Conservation (phyloP, 352 stramenopile species). For the Aphanomyces astaci region DNA sequence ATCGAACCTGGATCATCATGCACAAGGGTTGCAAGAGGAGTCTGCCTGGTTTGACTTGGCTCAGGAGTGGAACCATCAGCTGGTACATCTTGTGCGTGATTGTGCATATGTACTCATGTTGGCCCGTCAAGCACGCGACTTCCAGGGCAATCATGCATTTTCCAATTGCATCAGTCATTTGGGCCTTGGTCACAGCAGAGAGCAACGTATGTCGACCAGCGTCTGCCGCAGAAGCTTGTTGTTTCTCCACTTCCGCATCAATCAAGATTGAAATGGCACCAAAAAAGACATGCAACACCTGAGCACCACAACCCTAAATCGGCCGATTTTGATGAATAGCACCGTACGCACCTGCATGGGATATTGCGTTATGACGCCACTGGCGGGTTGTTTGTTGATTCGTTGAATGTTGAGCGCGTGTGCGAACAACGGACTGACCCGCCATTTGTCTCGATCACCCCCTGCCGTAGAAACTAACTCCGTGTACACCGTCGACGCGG, state of each 20-base stretch:
- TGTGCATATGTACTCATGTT: constrained; percentile 39
- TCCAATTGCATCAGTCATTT: constrained; percentile 36
- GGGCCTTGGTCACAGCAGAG: constrained; percentile 27
- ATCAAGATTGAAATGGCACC: constrained; percentile 48
- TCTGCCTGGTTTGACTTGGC: constrained; percentile 37
- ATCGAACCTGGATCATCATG: constrained; percentile 45
- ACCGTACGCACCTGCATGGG: constrained; percentile 31
- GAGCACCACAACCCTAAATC: no score
- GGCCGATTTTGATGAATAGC: not conserved
- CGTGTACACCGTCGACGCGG: constrained; percentile 44
- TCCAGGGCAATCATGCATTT: constrained; percentile 55
- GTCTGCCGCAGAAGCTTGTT: not conserved
- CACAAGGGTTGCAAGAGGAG: constrained; percentile 44
- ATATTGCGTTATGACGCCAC: constrained; percentile 36
- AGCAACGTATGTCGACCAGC: not conserved
- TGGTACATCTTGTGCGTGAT: constrained; percentile 66
- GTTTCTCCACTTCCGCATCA: constrained; percentile 35
- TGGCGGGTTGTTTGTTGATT: not conserved
- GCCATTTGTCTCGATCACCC: constrained; percentile 35
- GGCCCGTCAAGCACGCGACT: constrained; percentile 41
- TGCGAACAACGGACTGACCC: constrained; percentile 51
- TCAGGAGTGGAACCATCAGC: constrained; percentile 53
- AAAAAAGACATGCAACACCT: constrained; percentile 38
- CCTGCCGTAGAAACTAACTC: constrained; percentile 33
- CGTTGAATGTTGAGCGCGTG: constrained; percentile 36